Percentiles rank a stretch among this genome's conserved stretches.
These are phyloP conservation scores for Colletotrichum sp. DNA, from an alignment of 2,329 filamentous ascomycete genomes.

Conservation along the genomic window DNA sequence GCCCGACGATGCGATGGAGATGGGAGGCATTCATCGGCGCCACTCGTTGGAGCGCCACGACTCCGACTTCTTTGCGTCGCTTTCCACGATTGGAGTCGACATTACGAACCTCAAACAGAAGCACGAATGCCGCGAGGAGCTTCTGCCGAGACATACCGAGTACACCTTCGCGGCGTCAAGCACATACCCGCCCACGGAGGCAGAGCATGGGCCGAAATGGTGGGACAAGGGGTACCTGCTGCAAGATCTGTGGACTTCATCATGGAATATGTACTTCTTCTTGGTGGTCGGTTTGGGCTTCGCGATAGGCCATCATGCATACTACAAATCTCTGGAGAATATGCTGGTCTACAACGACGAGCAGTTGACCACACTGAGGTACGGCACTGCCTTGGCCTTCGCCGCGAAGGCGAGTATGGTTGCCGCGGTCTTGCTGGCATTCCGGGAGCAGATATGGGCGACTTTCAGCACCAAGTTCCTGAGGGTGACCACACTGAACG, in stretches of 20 bases:
- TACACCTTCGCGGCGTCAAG: neutral
- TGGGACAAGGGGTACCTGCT: neutral
- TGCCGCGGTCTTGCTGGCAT: slow-evolving; percentile 30
- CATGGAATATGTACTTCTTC: slow-evolving; percentile 37
- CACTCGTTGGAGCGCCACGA: neutral
- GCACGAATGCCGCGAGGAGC: neutral
- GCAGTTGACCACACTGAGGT: slow-evolving; percentile 36
- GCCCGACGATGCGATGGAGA: neutral
- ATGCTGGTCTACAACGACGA: slow-evolving; percentile 26
- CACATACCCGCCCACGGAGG: neutral
- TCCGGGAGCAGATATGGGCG: slow-evolving; percentile 15
- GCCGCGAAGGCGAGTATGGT: slow-evolving; percentile 38
- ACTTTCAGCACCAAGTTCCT: slow-evolving; percentile 20
- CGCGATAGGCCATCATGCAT: slow-evolving; percentile 37
- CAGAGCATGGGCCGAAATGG: neutral
- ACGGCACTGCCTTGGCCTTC: slow-evolving; percentile 37
- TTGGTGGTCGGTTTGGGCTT: slow-evolving; percentile 32
- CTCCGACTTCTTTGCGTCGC: neutral
- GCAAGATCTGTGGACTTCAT: slow-evolving; percentile 37
- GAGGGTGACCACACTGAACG: neutral
- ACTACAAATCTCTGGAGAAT: slow-evolving; percentile 34
- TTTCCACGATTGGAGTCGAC: neutral
- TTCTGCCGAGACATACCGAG: neutral
- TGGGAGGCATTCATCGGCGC: neutral
- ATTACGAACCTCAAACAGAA: neutral